Percentiles rank a stretch among this genome's conserved stretches.
Conservation (phyloP, 768 basidiomycete species). For the Ramaria sp. region DNA sequence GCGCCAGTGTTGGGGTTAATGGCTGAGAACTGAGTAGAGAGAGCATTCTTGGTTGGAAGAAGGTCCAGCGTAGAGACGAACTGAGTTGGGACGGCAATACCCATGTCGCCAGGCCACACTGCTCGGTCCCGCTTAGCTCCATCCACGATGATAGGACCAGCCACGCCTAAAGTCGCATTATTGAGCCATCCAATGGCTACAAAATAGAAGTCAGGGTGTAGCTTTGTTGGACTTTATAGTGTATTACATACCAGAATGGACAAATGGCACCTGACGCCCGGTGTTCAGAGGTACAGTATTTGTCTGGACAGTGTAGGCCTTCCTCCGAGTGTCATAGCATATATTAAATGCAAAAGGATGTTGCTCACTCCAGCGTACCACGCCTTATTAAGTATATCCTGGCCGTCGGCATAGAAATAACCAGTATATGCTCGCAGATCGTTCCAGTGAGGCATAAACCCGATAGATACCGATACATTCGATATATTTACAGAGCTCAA, state of each 20-base stretch:
- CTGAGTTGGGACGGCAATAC: constrained; percentile 48
- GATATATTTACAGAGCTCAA: background rate
- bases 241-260: background rate
- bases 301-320: constrained; percentile 11
- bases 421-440: constrained; percentile 9
- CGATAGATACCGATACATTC: constrained; percentile 5
- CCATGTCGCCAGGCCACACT: constrained; percentile 58
- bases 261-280: constrained; percentile 5
- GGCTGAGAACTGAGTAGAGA: constrained; percentile 26
- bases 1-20: constrained; percentile 44
- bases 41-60: constrained; percentile 42
- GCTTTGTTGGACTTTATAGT: no score
- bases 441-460: constrained; percentile 10
- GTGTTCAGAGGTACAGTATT: constrained; percentile 10
- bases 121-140: constrained; percentile 22
- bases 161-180: constrained; percentile 2
- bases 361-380: constrained; percentile 11
- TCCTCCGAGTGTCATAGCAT: background rate
- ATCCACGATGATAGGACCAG: constrained; percentile 9
- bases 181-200: constrained; percentile 1
- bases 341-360: background rate
- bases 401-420: constrained; percentile 9
- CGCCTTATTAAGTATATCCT: constrained; percentile 8
- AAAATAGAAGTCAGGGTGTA: background rate
- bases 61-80: constrained; percentile 55